Conservation (phyloP, 2,329 filamentous ascomycete genomes). For the Bipolaris victoriae region DNA sequence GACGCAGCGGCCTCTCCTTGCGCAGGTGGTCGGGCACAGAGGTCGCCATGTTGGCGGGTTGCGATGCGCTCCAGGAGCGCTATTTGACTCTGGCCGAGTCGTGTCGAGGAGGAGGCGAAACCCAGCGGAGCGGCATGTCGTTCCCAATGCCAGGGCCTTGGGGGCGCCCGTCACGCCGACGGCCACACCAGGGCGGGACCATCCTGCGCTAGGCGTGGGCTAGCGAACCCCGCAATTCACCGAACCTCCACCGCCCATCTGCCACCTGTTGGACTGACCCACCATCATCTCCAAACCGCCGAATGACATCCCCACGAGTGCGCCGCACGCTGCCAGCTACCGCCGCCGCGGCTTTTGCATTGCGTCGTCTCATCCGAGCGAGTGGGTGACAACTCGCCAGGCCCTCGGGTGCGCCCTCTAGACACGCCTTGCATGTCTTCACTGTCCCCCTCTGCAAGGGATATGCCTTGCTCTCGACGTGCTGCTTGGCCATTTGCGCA, state of each 20-base stretch:
- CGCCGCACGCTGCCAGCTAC: slow-evolving; percentile 17
- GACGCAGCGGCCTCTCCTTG: slow-evolving; percentile 21
- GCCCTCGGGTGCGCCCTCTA: slow-evolving; percentile 10
- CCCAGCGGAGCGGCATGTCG: slow-evolving; percentile 25
- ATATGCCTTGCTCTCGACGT: neutral
- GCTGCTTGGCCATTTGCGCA: neutral
- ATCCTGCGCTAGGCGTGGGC: slow-evolving; percentile 15
- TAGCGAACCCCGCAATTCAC: slow-evolving; percentile 18
- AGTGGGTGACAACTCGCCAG: slow-evolving; percentile 14
- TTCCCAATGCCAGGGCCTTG: slow-evolving; percentile 27
- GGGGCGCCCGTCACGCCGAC: slow-evolving; percentile 22
- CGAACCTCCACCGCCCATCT: slow-evolving; percentile 17
- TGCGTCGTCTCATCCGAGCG: slow-evolving; percentile 14
- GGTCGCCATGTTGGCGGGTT: slow-evolving; percentile 17
- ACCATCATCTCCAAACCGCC: slow-evolving; percentile 8
- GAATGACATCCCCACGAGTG: slow-evolving; percentile 13
- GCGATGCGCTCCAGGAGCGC: slow-evolving; percentile 5
- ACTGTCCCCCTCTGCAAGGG: neutral
- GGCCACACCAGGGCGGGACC: slow-evolving; percentile 19
- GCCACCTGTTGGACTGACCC: slow-evolving; percentile 17
- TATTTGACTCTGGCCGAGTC: slow-evolving; percentile 15
- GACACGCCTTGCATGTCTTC: slow-evolving; percentile 10
- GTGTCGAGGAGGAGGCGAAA: slow-evolving; percentile 25
- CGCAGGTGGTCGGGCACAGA: slow-evolving; percentile 5
- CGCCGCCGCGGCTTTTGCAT: slow-evolving; percentile 8